Percentiles rank a stretch among this genome's conserved stretches.
Conservation (phyloP, 129 eudicot species). For the Artemisia argyi region DNA sequence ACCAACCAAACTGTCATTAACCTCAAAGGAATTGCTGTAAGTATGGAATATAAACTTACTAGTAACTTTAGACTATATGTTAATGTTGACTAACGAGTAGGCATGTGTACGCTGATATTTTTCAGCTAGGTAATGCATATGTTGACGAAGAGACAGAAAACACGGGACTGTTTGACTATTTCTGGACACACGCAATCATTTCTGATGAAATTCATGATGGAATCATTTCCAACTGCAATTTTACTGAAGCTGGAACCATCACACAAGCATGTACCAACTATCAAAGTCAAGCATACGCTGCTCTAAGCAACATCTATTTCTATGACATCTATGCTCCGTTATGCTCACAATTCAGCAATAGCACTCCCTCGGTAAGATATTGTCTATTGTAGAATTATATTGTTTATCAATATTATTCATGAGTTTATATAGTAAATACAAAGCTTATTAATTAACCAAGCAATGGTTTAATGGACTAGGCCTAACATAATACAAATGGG, state of each 20-base stretch:
- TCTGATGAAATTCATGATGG: conserved; percentile 56
- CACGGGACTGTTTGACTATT: conserved; percentile 38
- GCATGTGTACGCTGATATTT: conserved; percentile 9
- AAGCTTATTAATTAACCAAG: too few relatives aligned
- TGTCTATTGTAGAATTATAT: too few relatives aligned
- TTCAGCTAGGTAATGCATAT: conserved; percentile 62
- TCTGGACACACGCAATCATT: conserved; percentile 52
- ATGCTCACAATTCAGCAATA: conserved; percentile 38
- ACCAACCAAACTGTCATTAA: conserved; percentile 65
- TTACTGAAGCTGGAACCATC: conserved; percentile 22
- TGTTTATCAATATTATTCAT: too few relatives aligned
- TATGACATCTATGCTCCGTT: conserved; percentile 72
- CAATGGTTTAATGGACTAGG: too few relatives aligned
- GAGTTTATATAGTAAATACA: too few relatives aligned
- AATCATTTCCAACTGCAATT: conserved; percentile 53
- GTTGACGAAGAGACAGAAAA: conserved; percentile 36
- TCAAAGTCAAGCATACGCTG: conserved; percentile 24
- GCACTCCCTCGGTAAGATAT: conserved; percentile 40
- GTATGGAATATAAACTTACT: conserved; percentile 12
- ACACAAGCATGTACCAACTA: conserved; percentile 26
- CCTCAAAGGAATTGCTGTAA: conserved; percentile 70
- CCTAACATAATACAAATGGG: too few relatives aligned
- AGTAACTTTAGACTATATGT: background rate
- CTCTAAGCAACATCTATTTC: conserved; percentile 32
- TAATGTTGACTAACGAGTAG: background rate